Evolutionary conservation across 2,329 filamentous ascomycete genomes (phyloP), one percentile per base, ranked within the genome.

Genomic region (Colletotrichum sp.): DNA sequence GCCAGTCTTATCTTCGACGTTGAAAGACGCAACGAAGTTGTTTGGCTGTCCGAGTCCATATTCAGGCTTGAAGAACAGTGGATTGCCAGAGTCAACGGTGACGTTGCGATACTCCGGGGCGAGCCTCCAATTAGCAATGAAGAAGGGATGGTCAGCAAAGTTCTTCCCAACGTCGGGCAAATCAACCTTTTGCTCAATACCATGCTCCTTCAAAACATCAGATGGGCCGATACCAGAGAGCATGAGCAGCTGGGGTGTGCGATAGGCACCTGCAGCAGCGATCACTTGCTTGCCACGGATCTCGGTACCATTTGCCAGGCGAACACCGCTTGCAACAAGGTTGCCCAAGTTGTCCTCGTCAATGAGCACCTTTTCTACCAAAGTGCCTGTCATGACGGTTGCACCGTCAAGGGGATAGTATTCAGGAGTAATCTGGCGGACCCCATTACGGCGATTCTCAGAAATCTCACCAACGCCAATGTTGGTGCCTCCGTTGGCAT

Each of bases 141-240:
- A 77, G 70, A 78, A 94, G 94, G 79, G 70, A 62, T 83, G 80
- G 77, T 89, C 88, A 78, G 87, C 84, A 3, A 89, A 82, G 70
- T 89, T 89, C 79, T 87, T 87, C 6, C 88, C 88, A 1, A 90
- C 88, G 1, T 87, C 88, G 1, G 87, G 87, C 0, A 85, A 81
- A n/a, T 89, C 83, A 1, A 89, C 81, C 5, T 84, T 77, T 34
- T 84, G 85, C 3, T 81, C 61, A 61, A 90, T 89, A 18, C 81
- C 82, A 60, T 87, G 80, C 70, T 86, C 80, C 15, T 85, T 80
- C 5, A 76, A 80, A 65, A 89, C 88, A 0, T 82, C 80, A 55
- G 82, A 83, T 8, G 86, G 84, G 1, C 89, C 89, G 38, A 91
- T 88, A 0, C 89, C 89, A 10, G 89, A 90, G n/a, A 88, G 87